Evolutionary conservation across 2,329 filamentous ascomycete genomes (phyloP), one percentile per base, ranked within the genome.

Genomic region (Colletotrichum cereale): DNA sequence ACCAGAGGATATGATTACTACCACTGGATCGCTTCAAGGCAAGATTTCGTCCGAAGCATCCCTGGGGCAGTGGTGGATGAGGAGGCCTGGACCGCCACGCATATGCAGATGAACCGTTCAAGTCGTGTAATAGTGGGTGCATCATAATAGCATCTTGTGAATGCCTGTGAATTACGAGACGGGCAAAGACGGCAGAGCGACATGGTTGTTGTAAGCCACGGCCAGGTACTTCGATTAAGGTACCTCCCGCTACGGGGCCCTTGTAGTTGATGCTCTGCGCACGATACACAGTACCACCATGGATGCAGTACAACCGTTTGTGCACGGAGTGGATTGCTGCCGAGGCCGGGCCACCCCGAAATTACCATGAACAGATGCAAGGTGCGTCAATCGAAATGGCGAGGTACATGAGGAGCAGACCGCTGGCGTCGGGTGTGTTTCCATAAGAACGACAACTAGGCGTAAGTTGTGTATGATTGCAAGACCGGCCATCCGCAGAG

Each of bases 311-410:
- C 34, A 53, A 31, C n/a, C 29, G 55, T 26, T 44, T 40, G 56
- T 55, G 62, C 62, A 26, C 24, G 55, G 62, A 11, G 34, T 47
- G 21, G 21, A 29, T 34, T 14, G 56, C 55, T 61, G 67, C 48
- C n/a, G 24, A 40, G 66, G 44, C 29, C 21, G 48, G 58, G 44
- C 31, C 44, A 21, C 29, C 14, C 31, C 18, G 24, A 52, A 40
- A 40, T 31, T 16, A 36, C 12, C 16, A 10, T 18, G 14, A 21
- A 31, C 7, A 16, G n/a, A 40, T 7, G 34, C 12, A 18, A 38
- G n/a, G 34, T 40, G 53, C 26, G n/a, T 26, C 10, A 14, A 26
- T 8, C 31, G 53, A 40, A 40, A 34, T 29, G 16, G 29, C 12
- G 29, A 34, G 29, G 11, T 16, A 36, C 11, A 24, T 14, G 26